These are phyloP conservation scores for Xylaria telfairii DNA, from an alignment of 495 filamentous ascomycete genomes.

Conservation along the genomic window DNA sequence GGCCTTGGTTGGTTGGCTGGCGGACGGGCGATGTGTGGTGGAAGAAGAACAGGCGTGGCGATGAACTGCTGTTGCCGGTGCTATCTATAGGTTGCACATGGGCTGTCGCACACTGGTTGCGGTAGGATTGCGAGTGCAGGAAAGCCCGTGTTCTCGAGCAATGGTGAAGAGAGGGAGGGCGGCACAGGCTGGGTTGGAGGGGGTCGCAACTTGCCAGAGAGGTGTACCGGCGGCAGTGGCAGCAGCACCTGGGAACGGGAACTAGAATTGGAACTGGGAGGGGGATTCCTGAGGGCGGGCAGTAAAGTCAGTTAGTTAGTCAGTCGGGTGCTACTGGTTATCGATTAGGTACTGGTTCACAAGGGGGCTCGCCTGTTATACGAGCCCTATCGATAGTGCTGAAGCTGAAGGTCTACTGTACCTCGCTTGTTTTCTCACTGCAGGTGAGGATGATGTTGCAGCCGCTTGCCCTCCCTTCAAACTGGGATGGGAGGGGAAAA, in stretches of 20 bases:
- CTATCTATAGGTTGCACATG: conserved; percentile 6
- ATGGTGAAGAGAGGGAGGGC: neutral
- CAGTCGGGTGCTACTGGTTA: conserved; percentile 2
- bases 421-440: neutral
- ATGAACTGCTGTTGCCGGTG: neutral
- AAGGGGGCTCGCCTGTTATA: conserved; percentile 13
- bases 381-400: conserved; percentile 19
- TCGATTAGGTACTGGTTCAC: conserved; percentile 25
- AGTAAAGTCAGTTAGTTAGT: no score
- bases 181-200: neutral
- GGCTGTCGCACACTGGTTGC: conserved; percentile 15
- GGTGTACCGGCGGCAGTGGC: no score
- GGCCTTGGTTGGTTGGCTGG: conserved; percentile 8
- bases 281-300: neutral
- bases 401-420: neutral
- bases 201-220: neutral
- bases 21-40: neutral
- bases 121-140: conserved; percentile 15
- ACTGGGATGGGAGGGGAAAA: neutral
- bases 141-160: conserved; percentile 20
- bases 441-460: neutral
- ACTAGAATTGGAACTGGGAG: neutral
- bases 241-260: no score
- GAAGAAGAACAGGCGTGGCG: neutral
- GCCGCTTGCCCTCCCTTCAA: neutral